These are phyloP conservation scores for Phyllostachys edulis DNA, from an alignment of 176 grass and related monocot genomes.

Conservation along the genomic window DNA sequence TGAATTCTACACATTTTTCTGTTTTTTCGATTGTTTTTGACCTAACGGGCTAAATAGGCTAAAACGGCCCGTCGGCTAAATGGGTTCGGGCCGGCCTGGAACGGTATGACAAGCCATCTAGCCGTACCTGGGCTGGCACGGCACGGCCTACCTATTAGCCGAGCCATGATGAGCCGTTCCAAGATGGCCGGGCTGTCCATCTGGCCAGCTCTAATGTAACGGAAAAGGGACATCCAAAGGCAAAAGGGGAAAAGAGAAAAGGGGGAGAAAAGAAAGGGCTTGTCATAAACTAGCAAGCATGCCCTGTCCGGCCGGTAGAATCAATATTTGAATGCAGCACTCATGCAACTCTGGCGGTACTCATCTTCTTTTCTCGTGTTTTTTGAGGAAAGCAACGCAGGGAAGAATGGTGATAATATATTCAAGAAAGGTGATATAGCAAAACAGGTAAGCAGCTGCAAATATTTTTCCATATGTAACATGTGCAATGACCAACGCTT, in stretches of 20 bases:
- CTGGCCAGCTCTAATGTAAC: too few species aligned
- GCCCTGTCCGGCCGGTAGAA: neutral
- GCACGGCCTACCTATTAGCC: too few species aligned
- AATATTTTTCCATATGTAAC: neutral
- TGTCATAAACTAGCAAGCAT: slow-evolving; percentile 25
- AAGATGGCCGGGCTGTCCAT: too few species aligned
- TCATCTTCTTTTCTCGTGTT: slow-evolving; percentile 1
- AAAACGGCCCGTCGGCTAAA: too few species aligned
- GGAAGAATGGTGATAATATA: neutral
- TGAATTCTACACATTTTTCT: too few species aligned
- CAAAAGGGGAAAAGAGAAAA: neutral
- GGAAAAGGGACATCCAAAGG: slow-evolving; percentile 29
- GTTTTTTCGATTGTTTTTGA: too few species aligned
- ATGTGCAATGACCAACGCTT: neutral
- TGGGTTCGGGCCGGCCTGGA: too few species aligned
- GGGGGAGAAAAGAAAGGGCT: neutral
- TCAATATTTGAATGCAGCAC: slow-evolving; percentile 21
- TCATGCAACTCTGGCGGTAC: slow-evolving; percentile 30
- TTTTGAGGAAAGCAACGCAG: slow-evolving; percentile 16
- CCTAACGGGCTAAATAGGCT: too few species aligned
- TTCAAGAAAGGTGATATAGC: neutral
- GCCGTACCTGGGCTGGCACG: too few species aligned
- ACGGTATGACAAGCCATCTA: too few species aligned
- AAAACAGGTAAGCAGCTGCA: neutral
- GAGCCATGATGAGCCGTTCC: too few species aligned